Base-by-base conservation (phyloP, 2,329 filamentous ascomycete genomes). In the Ophiostoma sp. region DNA sequence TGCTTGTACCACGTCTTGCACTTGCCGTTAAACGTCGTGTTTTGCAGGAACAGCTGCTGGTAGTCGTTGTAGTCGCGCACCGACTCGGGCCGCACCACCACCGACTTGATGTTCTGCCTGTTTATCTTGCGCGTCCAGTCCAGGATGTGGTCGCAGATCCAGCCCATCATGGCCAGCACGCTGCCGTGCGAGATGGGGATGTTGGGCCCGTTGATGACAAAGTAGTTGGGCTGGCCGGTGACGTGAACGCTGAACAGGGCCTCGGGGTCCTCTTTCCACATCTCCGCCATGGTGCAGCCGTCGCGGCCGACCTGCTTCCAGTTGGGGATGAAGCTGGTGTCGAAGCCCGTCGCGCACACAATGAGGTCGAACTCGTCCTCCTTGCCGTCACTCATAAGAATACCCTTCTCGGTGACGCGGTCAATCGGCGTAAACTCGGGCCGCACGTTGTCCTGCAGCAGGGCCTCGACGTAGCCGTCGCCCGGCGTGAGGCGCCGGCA, bases 361-460 rank as follows among this genome's bases (percentile, higher is more conserved):
- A 76, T 35, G 23, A 72, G 66, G 70, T 76, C 75, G 11, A 75
- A 62, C 67, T 74, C 67, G 54, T 78, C 75, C 36, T 73, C 69
- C 57, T 70, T 60, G 77, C 76, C 0, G 78, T 74, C 44, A 17
- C 17, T n/a, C 4, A 71, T 68, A 15, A 76, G 70, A 33, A 76
- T 71, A 1, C 81, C 80, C 5, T 75, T 73, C 0, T 74, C 71
- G 0, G 77, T 77, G 62, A 84, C 75, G 60, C 75, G 74, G 11
- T 75, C 72, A 73, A 85, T 82, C 2, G 74, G 75, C 17, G 79
- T 78, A 44, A 77, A 77, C 39, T 82, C 77, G 10, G 79, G 77
- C 8, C 77, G 75, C 11, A 84, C 81, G 65, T 86, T 85, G 15
- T 78, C 76, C 69, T 80, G 72, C 4, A 77, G 77, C 66, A 84